These are phyloP conservation scores for Trichoderma erinaceum DNA, from an alignment of 495 filamentous ascomycete species.

Conservation along the genomic window DNA sequence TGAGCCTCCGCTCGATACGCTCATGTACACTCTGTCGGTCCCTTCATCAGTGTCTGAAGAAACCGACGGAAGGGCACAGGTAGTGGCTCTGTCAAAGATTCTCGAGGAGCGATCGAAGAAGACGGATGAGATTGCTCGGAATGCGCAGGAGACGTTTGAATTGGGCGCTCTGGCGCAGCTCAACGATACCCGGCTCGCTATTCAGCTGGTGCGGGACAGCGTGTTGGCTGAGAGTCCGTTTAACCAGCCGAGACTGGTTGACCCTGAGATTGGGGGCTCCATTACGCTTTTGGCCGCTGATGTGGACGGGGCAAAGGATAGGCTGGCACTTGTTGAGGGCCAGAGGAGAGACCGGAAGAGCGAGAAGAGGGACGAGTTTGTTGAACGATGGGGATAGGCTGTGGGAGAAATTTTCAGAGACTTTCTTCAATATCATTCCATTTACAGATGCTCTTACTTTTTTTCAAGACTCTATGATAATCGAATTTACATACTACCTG, in stretches of 20 bases:
- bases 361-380: conserved; percentile 34
- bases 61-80: conserved; percentile 18
- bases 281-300: conserved; percentile 34
- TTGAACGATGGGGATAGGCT: conserved; percentile 32
- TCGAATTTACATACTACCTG: too few species aligned
- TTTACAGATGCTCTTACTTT: too few species aligned
- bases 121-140: conserved; percentile 29
- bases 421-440: too few species aligned
- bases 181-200: conserved; percentile 32
- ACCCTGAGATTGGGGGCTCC: conserved; percentile 34
- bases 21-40: conserved; percentile 28
- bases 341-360: conserved; percentile 27
- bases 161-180: conserved; percentile 29
- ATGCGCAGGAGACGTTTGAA: conserved; percentile 37
- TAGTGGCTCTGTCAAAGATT: conserved; percentile 19
- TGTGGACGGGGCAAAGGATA: conserved; percentile 26
- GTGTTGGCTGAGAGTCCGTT: conserved; percentile 38
- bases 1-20: conserved; percentile 28
- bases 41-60: conserved; percentile 25
- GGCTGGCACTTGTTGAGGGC: conserved; percentile 27
- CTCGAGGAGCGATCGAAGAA: conserved; percentile 31
- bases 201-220: conserved; percentile 37
- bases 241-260: conserved; percentile 32
- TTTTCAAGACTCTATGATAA: too few species aligned
- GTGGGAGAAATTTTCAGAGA: too few species aligned